Evolutionary conservation across 2,329 filamentous ascomycete genomes (phyloP).

Genomic region (Botrytis byssoidea): DNA sequence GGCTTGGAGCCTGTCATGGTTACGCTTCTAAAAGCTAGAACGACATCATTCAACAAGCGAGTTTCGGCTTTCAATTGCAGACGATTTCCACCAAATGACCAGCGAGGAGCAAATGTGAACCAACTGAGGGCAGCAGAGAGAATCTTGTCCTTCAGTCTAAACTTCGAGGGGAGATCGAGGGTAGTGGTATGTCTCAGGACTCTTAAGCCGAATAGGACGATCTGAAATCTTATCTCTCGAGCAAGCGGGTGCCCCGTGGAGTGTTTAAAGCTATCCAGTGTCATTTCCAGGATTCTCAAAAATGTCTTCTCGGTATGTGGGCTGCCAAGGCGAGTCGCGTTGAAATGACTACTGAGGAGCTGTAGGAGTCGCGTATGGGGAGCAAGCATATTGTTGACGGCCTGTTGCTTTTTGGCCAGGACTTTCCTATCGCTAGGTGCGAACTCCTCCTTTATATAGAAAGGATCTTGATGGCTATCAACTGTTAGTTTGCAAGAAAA

Average conservation of each 20-base stretch:
- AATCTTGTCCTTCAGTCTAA: constrained; percentile 85
- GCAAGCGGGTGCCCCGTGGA: constrained; percentile 80
- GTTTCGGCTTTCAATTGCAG: constrained; percentile 93
- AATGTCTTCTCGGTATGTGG: constrained; percentile 80
- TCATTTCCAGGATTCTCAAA: constrained; percentile 74
- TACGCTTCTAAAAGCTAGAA: constrained; percentile 62
- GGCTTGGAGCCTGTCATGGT: constrained; percentile 53
- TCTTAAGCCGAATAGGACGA: constrained; percentile 77
- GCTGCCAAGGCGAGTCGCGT: constrained; percentile 82
- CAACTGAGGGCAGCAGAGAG: constrained; percentile 83
- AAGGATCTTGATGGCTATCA: constrained; percentile 72
- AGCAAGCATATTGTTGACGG: constrained; percentile 77
- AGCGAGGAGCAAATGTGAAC: constrained; percentile 80
- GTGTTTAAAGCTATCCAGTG: constrained; percentile 69
- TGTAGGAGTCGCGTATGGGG: constrained; percentile 84
- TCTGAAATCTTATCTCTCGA: constrained; percentile 86
- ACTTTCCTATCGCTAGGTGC: constrained; percentile 80
- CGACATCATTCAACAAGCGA: constrained; percentile 74
- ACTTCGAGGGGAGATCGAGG: constrained; percentile 62
- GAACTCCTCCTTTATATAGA: constrained; percentile 89
- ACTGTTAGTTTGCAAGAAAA: constrained; percentile 37
- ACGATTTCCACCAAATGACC: constrained; percentile 94
- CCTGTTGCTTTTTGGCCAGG: constrained; percentile 72
- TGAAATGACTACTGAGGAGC: constrained; percentile 93
- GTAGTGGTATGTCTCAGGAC: constrained; percentile 72